Conservation (phyloP, 768 basidiomycete species). For the Heimioporus sp. region DNA sequence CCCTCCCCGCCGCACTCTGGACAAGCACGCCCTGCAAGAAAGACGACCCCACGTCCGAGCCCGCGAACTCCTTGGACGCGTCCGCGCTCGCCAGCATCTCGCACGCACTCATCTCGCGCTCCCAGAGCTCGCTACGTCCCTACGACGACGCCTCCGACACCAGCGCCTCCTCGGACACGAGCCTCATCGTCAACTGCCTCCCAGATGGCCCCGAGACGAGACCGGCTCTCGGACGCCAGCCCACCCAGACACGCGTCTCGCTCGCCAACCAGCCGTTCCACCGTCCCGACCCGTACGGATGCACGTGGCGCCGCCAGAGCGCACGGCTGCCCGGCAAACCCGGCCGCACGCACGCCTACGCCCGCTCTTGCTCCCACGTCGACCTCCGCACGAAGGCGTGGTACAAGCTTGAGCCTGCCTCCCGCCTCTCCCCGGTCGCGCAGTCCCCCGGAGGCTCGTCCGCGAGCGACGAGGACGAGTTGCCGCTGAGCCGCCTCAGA, state of each 20-base stretch:
- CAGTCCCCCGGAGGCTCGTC: conserved; percentile 10
- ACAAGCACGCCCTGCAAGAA: conserved; percentile 23
- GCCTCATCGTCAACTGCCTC: neutral
- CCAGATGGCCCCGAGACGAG: neutral
- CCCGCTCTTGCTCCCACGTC: conserved; percentile 9
- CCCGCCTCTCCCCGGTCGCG: conserved; percentile 17
- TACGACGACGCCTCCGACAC: conserved; percentile 10
- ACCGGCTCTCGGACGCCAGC: neutral
- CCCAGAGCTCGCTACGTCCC: conserved; percentile 11
- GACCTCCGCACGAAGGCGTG: conserved; percentile 3
- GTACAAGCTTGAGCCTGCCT: conserved; percentile 14
- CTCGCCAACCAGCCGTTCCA: conserved; percentile 4
- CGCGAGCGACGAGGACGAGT: conserved; percentile 8
- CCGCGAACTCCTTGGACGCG: neutral
- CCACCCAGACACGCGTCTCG: neutral
- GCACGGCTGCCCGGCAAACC: conserved; percentile 16
- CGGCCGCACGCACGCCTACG: neutral
- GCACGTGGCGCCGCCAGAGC: conserved; percentile 16
- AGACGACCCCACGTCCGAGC: neutral
- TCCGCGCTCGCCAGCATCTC: conserved; percentile 7
- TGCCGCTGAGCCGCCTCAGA: conserved; percentile 14
- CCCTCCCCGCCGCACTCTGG: conserved; percentile 10
- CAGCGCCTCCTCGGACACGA: conserved; percentile 2
- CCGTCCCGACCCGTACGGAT: conserved; percentile 9
- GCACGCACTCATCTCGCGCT: conserved; percentile 21